Percentiles rank a stretch among this genome's conserved stretches.
phyloP scores from a whole-genome alignment of 768 basidiomycete genomes.

The Russula griseocarnosa region DNA sequence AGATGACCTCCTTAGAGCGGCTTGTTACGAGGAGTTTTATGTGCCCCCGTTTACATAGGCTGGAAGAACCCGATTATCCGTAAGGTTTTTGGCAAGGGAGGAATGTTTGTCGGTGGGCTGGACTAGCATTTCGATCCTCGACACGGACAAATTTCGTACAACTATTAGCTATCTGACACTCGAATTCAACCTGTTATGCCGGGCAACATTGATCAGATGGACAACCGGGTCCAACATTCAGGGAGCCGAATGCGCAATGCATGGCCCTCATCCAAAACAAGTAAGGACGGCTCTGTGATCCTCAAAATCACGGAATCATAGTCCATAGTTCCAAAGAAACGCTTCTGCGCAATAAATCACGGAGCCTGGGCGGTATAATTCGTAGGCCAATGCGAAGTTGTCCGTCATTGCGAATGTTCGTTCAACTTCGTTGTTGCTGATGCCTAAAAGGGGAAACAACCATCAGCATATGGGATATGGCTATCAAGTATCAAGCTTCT shows the following conservation, averaged over 20 bases:
- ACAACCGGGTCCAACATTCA: background rate
- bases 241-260: background rate
- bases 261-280: too few relatives aligned
- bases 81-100: background rate
- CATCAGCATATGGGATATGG: background rate
- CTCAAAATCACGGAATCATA: background rate
- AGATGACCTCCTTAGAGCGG: background rate
- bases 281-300: background rate
- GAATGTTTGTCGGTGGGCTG: background rate
- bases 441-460: background rate
- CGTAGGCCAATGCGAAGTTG: too few relatives aligned
- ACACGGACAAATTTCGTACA: background rate
- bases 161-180: background rate
- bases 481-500: background rate
- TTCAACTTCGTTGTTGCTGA: too few relatives aligned
- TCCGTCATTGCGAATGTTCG: too few relatives aligned
- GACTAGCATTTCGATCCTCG: background rate
- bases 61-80: background rate
- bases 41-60: background rate
- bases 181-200: background rate
- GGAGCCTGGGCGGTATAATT: too few relatives aligned
- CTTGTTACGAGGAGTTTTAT: conserved; percentile 5
- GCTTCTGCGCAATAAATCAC: background rate
- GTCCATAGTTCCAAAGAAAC: background rate
- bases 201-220: background rate